Evolutionary conservation across 2,329 filamentous ascomycete species (phyloP), one percentile per base, ranked within the genome.

Genomic region (Ceratocystis ficicola): DNA sequence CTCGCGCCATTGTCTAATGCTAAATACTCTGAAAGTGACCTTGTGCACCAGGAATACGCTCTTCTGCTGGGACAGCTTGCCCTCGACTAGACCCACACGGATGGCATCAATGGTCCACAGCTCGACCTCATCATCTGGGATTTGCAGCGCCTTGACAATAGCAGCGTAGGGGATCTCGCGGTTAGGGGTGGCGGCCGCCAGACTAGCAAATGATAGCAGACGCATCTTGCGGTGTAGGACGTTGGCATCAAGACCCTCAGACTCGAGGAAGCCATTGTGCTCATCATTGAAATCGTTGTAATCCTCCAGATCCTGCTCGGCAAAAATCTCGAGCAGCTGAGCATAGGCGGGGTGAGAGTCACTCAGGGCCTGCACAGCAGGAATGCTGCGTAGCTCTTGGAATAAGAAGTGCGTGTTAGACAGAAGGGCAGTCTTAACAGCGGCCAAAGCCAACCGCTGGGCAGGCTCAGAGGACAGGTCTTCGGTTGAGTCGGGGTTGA

Each of bases 71-170:
- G 89, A 94, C 71, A 99, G 85, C 79, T 95, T 95, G 74, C 94
- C 94, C 80, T 99, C 94, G 64, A 99, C 90, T 46, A 99, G 85
- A 44, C 92, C 91, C 61, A 92, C 90, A 71, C 94, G 90, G 77
- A 99, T 96, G 71, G 95, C 92, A 75, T 99, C 94, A 73, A 99
- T 99, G 70, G 95, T 90, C 94, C 94, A 99, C 83, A 93, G 88
- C 82, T 99, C 94, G 52, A 97, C 90, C 69, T 97, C 90, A 69
- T 89, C 86, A 60, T 79, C 74, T 59, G 90, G 86, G 66, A 99
- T 86, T 76, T 94, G 88, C 60, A 99, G 85, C 5, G 90, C 88
- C 74, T 87, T 87, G 70, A 88, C 84, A 73, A 99, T 96, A 73
- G 84, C 84, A 70, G 82, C 81, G 78, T 99, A 99, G 68, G 93